Conservation (phyloP, 768 basidiomycete species). For the Lactarius akahatsu region DNA sequence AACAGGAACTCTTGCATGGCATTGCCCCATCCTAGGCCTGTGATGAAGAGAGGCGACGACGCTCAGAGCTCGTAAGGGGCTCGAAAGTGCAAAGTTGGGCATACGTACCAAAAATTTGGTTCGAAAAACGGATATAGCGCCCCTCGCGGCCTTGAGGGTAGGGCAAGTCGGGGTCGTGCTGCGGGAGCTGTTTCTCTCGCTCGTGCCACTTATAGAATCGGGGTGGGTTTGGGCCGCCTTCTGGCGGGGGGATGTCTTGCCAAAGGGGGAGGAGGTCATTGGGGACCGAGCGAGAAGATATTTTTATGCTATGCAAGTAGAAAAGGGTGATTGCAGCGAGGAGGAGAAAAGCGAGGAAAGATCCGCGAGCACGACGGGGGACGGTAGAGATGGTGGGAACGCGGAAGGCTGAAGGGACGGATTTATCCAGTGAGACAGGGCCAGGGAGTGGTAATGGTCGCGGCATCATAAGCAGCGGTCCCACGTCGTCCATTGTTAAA, state of each 20-base stretch:
- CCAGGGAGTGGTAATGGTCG: background rate
- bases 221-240: conserved; percentile 10
- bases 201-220: conserved; percentile 20
- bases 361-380: background rate
- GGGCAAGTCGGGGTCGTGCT: conserved; percentile 18
- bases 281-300: no score
- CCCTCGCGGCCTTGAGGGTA: conserved; percentile 26
- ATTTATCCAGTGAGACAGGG: background rate
- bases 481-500: no score
- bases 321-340: background rate
- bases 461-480: no score
- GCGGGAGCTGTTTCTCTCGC: conserved; percentile 19
- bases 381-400: background rate
- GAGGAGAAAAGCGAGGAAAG: background rate
- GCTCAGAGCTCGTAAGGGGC: background rate
- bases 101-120: conserved; percentile 21
- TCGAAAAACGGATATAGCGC: conserved; percentile 24
- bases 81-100: background rate
- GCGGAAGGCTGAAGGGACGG: background rate
- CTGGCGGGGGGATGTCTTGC: conserved; percentile 5
- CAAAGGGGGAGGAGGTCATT: background rate
- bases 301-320: background rate
- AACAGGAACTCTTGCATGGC: conserved; percentile 57
- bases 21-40: conserved; percentile 62
- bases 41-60: background rate